phyloP scores from a whole-genome alignment of 768 basidiomycete species.

The Rhodosporidiobolus sp. region DNA sequence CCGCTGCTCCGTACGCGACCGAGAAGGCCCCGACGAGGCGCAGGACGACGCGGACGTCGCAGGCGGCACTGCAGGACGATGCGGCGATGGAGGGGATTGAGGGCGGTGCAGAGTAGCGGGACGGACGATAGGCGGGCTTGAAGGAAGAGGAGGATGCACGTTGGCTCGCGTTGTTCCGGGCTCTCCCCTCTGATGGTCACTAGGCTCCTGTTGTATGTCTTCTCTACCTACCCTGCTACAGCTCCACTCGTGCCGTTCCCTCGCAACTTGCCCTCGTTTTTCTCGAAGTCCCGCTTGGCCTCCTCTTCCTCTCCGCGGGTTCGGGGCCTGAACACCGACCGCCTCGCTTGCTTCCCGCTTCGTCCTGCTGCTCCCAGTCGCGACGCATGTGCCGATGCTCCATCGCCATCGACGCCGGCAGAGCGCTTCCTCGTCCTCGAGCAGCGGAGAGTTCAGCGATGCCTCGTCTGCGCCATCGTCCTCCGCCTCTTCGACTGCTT shows the following conservation, averaged over 20 bases:
- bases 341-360: no score
- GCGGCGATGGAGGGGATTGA: constrained; percentile 29
- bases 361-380: neutral
- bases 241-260: no score
- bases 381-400: neutral
- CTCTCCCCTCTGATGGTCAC: no score
- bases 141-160: no score
- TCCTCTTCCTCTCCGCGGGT: no score
- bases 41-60: constrained; percentile 11
- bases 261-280: no score
- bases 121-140: no score
- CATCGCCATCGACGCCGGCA: neutral
- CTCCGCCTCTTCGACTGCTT: neutral
- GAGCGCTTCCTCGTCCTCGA: neutral
- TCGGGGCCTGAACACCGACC: no score
- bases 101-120: neutral
- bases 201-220: no score
- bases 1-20: neutral
- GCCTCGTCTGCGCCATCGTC: neutral
- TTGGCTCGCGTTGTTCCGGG: neutral
- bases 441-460: no score
- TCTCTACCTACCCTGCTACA: no score
- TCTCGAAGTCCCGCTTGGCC: no score
- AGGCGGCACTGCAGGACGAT: neutral
- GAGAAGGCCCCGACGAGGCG: constrained; percentile 4